Base-by-base conservation (phyloP, 805 yeast genomes). In the Kluyveromyces aestuarii region DNA sequence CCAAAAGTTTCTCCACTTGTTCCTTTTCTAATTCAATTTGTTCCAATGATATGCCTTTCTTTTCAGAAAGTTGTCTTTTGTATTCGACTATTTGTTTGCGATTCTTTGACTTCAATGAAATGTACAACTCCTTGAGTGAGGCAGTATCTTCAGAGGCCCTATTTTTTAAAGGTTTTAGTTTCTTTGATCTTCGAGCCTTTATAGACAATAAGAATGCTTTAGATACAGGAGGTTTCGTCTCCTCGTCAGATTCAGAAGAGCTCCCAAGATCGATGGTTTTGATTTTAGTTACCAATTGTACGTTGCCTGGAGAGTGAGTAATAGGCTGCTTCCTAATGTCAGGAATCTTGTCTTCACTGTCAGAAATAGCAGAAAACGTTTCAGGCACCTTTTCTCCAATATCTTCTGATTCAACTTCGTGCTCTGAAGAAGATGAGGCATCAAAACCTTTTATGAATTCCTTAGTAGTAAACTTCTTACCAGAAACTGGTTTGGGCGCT, bases 41-140 rank as follows among this genome's bases (percentile, higher is more conserved):
- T 37, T 58, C 66, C 58, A 74, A 48, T 40, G 72, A 76, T 45
- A 67, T 61, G 46, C 73, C 76, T 39, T 76, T 69, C 40, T 70
- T 68, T n/a, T 71, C 69, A 38, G 73, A 61, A 2, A 67, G 69
- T 49, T 80, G 71, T 52, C 70, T 76, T 58, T 73, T 72, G 54
- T 75, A 75, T 38, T 75, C 66, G 48, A 74, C 67, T 54, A 79
- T 69, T 56, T 79, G 84, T 42, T 68, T 61, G 40, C 71, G 69
- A 43, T 76, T 74, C 4, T 76, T 76, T 42, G 63, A 64, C 51
- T 70, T 69, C 50, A 78, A 64, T 10, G 60, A 59, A 10, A 54
- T 50, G 41, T 73, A 65, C 36, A 77, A 59, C 13, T 60, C 57
- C 19, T 61, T 64, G 18, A 60, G 56, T 2, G 63, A 57, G 11